Conservation (phyloP, 2,329 filamentous ascomycete species). For the Corinectria fuckeliana region DNA sequence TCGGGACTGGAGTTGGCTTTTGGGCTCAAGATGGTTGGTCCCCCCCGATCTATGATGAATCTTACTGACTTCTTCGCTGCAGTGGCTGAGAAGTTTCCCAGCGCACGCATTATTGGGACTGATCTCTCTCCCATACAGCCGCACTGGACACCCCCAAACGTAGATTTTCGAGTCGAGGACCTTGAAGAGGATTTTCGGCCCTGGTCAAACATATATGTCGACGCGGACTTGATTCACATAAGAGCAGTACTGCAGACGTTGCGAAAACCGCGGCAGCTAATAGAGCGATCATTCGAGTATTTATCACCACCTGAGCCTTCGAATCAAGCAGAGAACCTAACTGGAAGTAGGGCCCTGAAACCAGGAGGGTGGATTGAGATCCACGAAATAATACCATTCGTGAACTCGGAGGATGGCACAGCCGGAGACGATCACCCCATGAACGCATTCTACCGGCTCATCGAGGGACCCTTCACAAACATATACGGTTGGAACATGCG, state of each 20-base stretch:
- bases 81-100: slow-evolving; percentile 55
- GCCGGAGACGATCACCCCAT: slow-evolving; percentile 40
- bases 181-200: slow-evolving; percentile 45
- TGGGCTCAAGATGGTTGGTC: slow-evolving; percentile 62
- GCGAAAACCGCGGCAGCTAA: slow-evolving; percentile 55
- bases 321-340: slow-evolving; percentile 16
- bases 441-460: slow-evolving; percentile 42
- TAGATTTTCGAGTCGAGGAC: slow-evolving; percentile 55
- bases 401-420: slow-evolving; percentile 43
- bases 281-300: slow-evolving; percentile 55
- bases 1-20: slow-evolving; percentile 58
- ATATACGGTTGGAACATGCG: slow-evolving; percentile 46
- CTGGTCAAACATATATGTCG: slow-evolving; percentile 45
- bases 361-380: slow-evolving; percentile 51
- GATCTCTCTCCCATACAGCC: slow-evolving; percentile 54
- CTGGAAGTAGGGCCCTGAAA: slow-evolving; percentile 39
- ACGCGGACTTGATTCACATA: slow-evolving; percentile 61
- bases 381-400: slow-evolving; percentile 43
- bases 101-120: slow-evolving; percentile 53
- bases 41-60: not conserved
- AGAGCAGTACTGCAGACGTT: slow-evolving; percentile 59
- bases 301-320: not conserved
- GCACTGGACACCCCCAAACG: slow-evolving; percentile 60
- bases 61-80: slow-evolving; percentile 17
- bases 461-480: slow-evolving; percentile 41